Base-by-base conservation (phyloP, 2,329 filamentous ascomycete species). In the Sclerotinia spermophila region DNA sequence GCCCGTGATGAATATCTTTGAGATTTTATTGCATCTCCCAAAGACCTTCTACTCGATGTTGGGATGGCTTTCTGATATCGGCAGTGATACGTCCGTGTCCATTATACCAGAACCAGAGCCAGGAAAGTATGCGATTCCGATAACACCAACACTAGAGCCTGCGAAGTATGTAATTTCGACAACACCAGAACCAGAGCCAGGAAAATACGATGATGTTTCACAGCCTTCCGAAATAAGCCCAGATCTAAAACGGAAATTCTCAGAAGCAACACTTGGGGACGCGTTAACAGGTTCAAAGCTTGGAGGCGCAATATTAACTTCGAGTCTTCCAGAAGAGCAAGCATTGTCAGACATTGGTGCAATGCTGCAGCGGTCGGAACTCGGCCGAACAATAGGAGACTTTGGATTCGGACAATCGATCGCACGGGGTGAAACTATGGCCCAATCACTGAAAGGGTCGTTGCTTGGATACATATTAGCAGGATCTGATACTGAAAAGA, bases 101-200 rank as follows among this genome's bases (percentile, higher is more conserved):
- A 53, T 65, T 15, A 53, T 40, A 53, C 62, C 62, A 65, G 62
- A 65, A 40, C n/a, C n/a, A 51, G 45, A 35, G 15, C 30, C 35
- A n/a, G 35, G 35, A 40, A 35, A 40, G 24, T 2, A 38, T 38
- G 21, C 13, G 21, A 24, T 58, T 58, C 21, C 33, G 33, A 35
- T 35, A 15, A 24, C n/a, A n/a, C n/a, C n/a, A n/a, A n/a, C n/a
- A n/a, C n/a, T n/a, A n/a, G n/a, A n/a, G n/a, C n/a, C n/a, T n/a
- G n/a, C n/a, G n/a, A 35, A 40, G 24, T 2, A 38, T 38, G 21
- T 13, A 11, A 24, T 58, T 58, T 24, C 33, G 33, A 35, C 33
- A 15, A 53, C 1, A 17, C 48, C 11, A 40, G 35, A 61, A 17
- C n/a, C 38, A 61, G 58, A n/a, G 48, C 48, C 48, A 53, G 48